These are phyloP conservation scores for Mytilinidion resinicola DNA, from an alignment of 495 filamentous ascomycete genomes.

Conservation along the genomic window DNA sequence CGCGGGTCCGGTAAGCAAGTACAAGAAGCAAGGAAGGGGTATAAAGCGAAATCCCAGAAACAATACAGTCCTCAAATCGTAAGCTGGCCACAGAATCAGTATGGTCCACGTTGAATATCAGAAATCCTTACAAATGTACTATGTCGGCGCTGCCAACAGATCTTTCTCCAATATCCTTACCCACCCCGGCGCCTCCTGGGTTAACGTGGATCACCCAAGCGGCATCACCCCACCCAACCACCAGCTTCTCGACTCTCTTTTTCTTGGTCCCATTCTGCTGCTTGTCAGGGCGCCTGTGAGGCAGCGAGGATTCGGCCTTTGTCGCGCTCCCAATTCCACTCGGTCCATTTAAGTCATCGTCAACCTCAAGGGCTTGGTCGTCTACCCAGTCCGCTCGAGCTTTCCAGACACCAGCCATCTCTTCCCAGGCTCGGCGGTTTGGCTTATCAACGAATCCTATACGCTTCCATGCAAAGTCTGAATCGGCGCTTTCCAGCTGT, in stretches of 20 bases:
- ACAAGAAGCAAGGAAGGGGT: constrained; percentile 83
- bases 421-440: constrained; percentile 74
- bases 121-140: constrained; percentile 68
- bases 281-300: constrained; percentile 14
- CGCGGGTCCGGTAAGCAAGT: constrained; percentile 76
- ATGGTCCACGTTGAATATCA: not conserved
- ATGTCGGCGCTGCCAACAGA: constrained; percentile 79
- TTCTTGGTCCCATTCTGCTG: constrained; percentile 20
- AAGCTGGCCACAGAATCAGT: constrained; percentile 47
- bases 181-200: constrained; percentile 60
- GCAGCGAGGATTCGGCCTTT: constrained; percentile 19
- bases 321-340: constrained; percentile 13
- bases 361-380: constrained; percentile 61
- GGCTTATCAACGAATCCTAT: constrained; percentile 86
- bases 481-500: constrained; percentile 66
- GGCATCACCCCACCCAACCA: constrained; percentile 92
- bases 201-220: constrained; percentile 93
- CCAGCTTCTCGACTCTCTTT: constrained; percentile 62
- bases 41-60: constrained; percentile 96
- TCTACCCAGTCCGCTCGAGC: constrained; percentile 88
- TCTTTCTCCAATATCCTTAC: constrained; percentile 63
- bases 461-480: constrained; percentile 88
- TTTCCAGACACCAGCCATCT: constrained; percentile 93
- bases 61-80: constrained; percentile 81
- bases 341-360: constrained; percentile 48